Conservation (phyloP, 306 rosid species). For the Calophaca sinica region DNA sequence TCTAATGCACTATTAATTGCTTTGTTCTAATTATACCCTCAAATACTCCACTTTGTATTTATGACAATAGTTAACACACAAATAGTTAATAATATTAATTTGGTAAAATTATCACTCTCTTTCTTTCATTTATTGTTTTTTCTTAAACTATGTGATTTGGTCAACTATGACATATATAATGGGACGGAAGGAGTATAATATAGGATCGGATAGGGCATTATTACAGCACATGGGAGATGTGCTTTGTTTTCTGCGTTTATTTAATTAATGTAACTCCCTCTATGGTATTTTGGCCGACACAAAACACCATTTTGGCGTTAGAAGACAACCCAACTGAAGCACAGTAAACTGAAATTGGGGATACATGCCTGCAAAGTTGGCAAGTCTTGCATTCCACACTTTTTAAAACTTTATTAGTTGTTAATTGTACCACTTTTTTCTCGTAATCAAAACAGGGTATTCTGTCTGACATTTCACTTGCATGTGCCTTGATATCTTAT, state of each 20-base stretch:
- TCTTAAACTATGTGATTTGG: too few species aligned
- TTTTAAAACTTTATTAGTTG: neutral
- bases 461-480: conserved; percentile 34
- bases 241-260: neutral
- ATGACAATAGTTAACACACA: too few species aligned
- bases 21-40: too few species aligned
- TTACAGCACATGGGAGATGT: conserved; percentile 13
- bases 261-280: neutral
- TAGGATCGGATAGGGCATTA: neutral
- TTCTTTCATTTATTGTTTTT: too few species aligned
- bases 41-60: too few species aligned
- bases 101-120: too few species aligned
- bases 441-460: conserved; percentile 9
- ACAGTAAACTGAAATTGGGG: neutral
- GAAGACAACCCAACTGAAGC: neutral
- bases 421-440: neutral
- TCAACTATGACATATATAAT: too few species aligned
- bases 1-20: too few species aligned
- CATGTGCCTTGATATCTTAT: conserved; percentile 8
- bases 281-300: neutral
- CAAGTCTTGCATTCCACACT: neutral
- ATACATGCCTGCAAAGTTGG: conserved; percentile 14
- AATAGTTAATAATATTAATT: too few species aligned
- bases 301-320: neutral
- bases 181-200: too few species aligned